Evolutionary conservation across 345 rosid genomes (phyloP), one percentile per base, ranked within the genome.

Genomic region (Camelina sativa): DNA sequence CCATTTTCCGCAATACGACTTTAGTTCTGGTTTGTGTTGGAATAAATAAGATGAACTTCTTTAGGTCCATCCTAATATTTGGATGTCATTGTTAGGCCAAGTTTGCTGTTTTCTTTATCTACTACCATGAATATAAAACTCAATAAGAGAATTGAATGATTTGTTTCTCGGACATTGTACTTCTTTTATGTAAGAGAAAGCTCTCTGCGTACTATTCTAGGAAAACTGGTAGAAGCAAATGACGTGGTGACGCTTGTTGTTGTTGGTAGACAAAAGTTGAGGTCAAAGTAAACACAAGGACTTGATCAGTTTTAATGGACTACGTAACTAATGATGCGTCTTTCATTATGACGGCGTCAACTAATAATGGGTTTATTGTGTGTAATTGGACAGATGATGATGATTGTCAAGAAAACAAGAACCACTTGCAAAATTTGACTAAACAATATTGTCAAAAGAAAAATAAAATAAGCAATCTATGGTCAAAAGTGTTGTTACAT

Each of bases 11-110:
- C 25, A 2, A 40, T 22, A 41, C 37, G 35, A 53, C 38, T 62
- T 4, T 13, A 44, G 72, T 67, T 67, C 1, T 75, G 69, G 50
- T 56, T 11, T 67, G 71, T 66, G 63, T 76, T 76, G 6, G 12
- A 53, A 41, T 44, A 13, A 73, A 62, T 17, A 73, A 63, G 69
- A 53, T 48, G 40, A 73, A 41, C 13, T 55, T 70, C 23, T 53
- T 16, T 62, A 61, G 76, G 52, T 71, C 65, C 38, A 37, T 50
- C 67, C 16, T 71, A 51, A 48, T 75, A 15, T 34, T 28, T 73
- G 17, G 66, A 53, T 61, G 67, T 20, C 74, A 61, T 60, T 53
- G 64, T 68, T 61, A 44, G 32, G 35, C 23, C 50, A 15, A 54
- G 59, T 35, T 65, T 62, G 25, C 23, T 76, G 69, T 44, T 53